Evolutionary conservation across 1,284 basidiomycete genomes (phyloP).

Genomic region (Malassezia caprae): DNA sequence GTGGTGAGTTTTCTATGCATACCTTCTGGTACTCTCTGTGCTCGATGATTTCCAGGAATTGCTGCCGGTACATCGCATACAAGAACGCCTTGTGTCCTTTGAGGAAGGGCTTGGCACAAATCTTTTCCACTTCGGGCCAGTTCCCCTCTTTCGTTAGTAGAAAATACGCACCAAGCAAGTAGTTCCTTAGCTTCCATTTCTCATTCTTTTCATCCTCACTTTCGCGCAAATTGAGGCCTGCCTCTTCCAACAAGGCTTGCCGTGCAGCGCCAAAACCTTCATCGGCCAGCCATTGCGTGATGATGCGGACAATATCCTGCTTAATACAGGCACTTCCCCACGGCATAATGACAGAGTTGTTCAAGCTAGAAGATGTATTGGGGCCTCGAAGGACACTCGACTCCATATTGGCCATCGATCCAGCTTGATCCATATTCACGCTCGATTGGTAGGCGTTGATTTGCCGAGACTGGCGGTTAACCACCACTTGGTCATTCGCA

Average conservation of each 20-base stretch:
- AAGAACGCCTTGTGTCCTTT: slow-evolving; percentile 52
- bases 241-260: slow-evolving; percentile 49
- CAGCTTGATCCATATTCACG: slow-evolving; percentile 17
- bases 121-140: slow-evolving; percentile 50
- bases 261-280: slow-evolving; percentile 48
- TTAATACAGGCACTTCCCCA: slow-evolving; percentile 31
- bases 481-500: slow-evolving; percentile 29
- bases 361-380: background rate
- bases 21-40: slow-evolving; percentile 49
- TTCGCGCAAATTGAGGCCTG: slow-evolving; percentile 40
- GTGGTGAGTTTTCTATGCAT: background rate
- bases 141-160: slow-evolving; percentile 49
- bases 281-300: slow-evolving; percentile 51
- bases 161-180: slow-evolving; percentile 44
- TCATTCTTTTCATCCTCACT: slow-evolving; percentile 42
- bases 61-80: slow-evolving; percentile 48
- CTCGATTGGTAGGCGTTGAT: slow-evolving; percentile 18
- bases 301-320: slow-evolving; percentile 43
- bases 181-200: slow-evolving; percentile 49
- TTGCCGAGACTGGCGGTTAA: slow-evolving; percentile 30
- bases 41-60: slow-evolving; percentile 52
- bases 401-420: slow-evolving; percentile 3
- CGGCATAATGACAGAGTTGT: slow-evolving; percentile 30
- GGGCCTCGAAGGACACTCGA: background rate
- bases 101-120: slow-evolving; percentile 49